Evolutionary conservation across 768 basidiomycete genomes (phyloP), one percentile per base, ranked within the genome.

Genomic region (Lactarius pseudohatsudake): DNA sequence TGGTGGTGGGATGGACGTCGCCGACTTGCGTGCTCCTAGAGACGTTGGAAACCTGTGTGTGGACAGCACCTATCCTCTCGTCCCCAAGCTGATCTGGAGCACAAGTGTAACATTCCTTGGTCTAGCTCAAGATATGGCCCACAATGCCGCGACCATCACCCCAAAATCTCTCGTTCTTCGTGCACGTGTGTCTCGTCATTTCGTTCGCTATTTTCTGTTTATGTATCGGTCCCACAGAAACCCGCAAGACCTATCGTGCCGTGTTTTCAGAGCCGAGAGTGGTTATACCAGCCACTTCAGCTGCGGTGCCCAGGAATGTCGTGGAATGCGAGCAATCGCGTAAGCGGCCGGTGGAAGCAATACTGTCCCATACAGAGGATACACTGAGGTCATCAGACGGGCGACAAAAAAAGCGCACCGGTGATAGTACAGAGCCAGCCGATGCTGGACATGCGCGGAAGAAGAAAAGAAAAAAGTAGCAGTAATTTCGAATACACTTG

Each of bases 211-310:
- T 22, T 62, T 59, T 32, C 7, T 36, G 15, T 45, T 50, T 26
- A 57, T 20, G 13, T 53, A 36, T 28, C 61, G 60, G 26, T 53
- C 26, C 55, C 53, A 26, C 70, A 93, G 92, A 91, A 77, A 91
- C 91, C 0, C 89, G 92, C 38, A 86, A 84, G 72, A 92, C 91
- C 5, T 92, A 90, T 71, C 85, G 91, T 6, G 89, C 92, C 0
- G 83, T 93, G 0, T 77, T 94, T 26, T 92, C 91, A 3, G 89
- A 91, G 72, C 90, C 92, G 0, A 84, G 74, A 57, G 74, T 92
- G 11, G 81, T 93, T 13, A 74, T 91, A 1, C 87, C 88, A 2
- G 50, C 61, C 47, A 32, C 56, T 15, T 53, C 53, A 15, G 41
- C n/a, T n/a, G 45, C 40, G 3, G 59, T 34, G 36, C 22, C 60